Percentiles rank a stretch among this genome's conserved stretches.
Evolutionary conservation across 2,329 filamentous ascomycete genomes (phyloP).

Genomic region (Trichoderma atrobrunneum): DNA sequence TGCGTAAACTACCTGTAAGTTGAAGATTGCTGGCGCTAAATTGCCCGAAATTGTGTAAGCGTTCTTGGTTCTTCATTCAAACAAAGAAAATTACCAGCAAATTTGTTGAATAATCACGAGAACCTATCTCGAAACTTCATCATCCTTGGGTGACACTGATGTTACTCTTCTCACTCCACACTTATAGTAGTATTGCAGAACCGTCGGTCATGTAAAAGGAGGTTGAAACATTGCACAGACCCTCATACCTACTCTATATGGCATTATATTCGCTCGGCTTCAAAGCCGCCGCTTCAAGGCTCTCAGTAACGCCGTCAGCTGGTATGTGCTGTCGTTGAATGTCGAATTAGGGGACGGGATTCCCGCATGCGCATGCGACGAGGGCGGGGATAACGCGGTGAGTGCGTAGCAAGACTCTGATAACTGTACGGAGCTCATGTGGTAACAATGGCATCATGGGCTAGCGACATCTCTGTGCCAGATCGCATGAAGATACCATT

Average conservation of each 20-base stretch:
- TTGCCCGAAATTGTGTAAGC: background rate
- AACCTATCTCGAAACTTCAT: background rate
- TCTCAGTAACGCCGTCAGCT: conserved; percentile 40
- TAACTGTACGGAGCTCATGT: background rate
- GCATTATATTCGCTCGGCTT: conserved; percentile 38
- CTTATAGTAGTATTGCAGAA: background rate
- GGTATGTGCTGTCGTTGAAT: conserved; percentile 42
- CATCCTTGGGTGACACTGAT: background rate
- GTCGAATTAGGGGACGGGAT: conserved; percentile 40
- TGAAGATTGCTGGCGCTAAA: background rate
- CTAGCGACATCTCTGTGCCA: conserved; percentile 1
- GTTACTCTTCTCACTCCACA: background rate
- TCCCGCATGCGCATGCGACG: conserved; percentile 45
- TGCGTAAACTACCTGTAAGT: background rate
- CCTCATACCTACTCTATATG: conserved; percentile 31
- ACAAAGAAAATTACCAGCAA: no score
- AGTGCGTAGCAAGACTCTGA: conserved; percentile 43
- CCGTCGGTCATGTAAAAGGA: background rate
- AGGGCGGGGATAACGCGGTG: conserved; percentile 48
- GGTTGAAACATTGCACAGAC: background rate
- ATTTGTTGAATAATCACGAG: background rate
- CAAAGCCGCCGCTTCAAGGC: conserved; percentile 43
- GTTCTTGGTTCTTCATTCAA: background rate
- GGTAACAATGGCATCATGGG: background rate
- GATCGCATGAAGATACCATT: background rate